Base-by-base conservation (phyloP, 2,329 filamentous ascomycete species). In the Fonsecaea multimorphosa region DNA sequence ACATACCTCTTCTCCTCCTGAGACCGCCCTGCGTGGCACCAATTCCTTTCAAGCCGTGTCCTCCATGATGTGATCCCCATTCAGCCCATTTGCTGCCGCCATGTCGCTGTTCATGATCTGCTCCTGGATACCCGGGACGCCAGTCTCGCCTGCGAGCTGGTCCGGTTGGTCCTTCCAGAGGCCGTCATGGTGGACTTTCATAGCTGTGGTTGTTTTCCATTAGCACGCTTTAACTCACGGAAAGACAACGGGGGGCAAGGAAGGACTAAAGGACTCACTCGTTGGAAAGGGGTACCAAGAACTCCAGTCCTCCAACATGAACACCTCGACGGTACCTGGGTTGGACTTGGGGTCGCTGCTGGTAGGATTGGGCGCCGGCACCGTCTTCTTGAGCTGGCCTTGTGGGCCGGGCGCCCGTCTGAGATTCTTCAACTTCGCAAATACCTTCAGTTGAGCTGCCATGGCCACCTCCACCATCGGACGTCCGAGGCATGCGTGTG, bases 401-500 rank as follows among this genome's bases (percentile, higher is more conserved):
- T 80, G 78, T n/a, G 70, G 63, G 2, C 79, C 78, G 9, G 78
- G 78, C 9, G 77, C 75, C 34, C 78, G 78, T 29, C 78, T 76
- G 11, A 81, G 74, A 62, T 80, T 80, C 61, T 78, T 76, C 61
- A 81, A 66, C 40, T 76, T 73, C 16, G 78, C 78, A 34, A 81
- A 72, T 0, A 79, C 76, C 65, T 77, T 78, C 9, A 80, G 73
- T 74, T 79, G 79, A 7, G 77, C 76, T 2, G 78, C 75, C 4
- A 84, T 72, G 52, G 79, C 82, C 0, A 78, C 73, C 12, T 79
- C 74, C 0, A 79, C 77, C 0, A 83, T 69, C 3, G 82, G 76
- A 38, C 77, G 76, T 44, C 77, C 79, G 1, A 83, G 32, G 63
- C 83, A 85, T 31, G 81, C 77, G 71, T 85, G 82, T 34, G 80